Evolutionary conservation across 2,329 filamentous ascomycete species (phyloP).

Genomic region (Fulvia fulva): DNA sequence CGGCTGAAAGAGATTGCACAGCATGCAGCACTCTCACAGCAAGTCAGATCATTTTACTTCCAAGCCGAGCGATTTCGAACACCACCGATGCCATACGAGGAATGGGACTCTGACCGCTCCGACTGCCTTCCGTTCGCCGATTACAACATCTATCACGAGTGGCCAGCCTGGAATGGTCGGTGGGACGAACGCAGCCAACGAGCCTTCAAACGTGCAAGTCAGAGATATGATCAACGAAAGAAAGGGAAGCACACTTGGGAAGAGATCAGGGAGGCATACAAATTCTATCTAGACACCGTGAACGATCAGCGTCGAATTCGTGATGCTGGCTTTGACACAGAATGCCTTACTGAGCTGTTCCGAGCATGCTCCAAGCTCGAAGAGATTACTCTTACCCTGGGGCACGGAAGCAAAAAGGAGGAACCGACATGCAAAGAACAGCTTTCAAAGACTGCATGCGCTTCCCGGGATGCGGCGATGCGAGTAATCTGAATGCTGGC

Average conservation of each 20-base stretch:
- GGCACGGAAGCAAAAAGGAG: no score
- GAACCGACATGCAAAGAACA: no score
- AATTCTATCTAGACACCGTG: not conserved
- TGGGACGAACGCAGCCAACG: not conserved
- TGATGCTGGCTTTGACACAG: no score
- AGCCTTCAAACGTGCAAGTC: not conserved
- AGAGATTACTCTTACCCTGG: no score
- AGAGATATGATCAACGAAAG: not conserved
- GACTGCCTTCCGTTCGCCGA: not conserved
- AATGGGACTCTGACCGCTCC: not conserved
- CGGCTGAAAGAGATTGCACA: not conserved
- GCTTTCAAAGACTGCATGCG: no score
- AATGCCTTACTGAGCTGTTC: no score
- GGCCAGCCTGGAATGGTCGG: not conserved
- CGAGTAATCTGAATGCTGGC: no score
- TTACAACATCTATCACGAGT: not conserved
- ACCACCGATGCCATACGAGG: not conserved
- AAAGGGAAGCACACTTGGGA: not conserved
- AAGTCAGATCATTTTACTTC: not conserved
- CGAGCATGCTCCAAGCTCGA: no score
- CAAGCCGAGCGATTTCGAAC: not conserved
- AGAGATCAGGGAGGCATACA: not conserved
- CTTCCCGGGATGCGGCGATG: no score
- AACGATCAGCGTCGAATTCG: not conserved
- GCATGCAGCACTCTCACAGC: not conserved